Conservation (phyloP, 2,329 filamentous ascomycete species). For the Myriosclerotinia scirpicola region DNA sequence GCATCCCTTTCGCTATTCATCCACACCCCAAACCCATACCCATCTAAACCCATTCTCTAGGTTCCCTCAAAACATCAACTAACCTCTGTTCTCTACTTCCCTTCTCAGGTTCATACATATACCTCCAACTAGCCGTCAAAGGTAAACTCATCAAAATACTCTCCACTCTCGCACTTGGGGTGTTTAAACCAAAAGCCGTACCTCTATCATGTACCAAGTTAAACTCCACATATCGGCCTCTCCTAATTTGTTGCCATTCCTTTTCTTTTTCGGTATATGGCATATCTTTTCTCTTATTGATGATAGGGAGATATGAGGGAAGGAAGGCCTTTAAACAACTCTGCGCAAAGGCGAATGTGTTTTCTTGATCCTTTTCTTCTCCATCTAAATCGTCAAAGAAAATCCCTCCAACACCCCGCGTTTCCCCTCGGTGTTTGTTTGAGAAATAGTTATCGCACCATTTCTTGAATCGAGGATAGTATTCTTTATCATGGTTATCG, state of each 20-base stretch:
- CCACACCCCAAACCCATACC: not conserved
- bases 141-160: constrained; percentile 98
- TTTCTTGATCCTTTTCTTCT: constrained; percentile 80
- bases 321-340: constrained; percentile 85
- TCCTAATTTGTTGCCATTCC: constrained; percentile 91
- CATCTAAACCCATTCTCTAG: constrained; percentile 64
- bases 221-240: constrained; percentile 97
- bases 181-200: constrained; percentile 90
- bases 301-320: constrained; percentile 86
- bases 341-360: constrained; percentile 84
- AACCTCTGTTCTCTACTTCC: constrained; percentile 76
- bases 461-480: constrained; percentile 93
- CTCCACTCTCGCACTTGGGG: constrained; percentile 86
- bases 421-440: constrained; percentile 86
- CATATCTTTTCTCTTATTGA: constrained; percentile 88
- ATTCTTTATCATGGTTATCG: constrained; percentile 87
- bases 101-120: constrained; percentile 85
- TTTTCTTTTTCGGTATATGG: constrained; percentile 83
- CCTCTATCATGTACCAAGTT: constrained; percentile 96
- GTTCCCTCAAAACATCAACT: constrained; percentile 66
- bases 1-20: not conserved
- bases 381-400: constrained; percentile 98
- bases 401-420: constrained; percentile 88
- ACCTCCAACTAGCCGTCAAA: constrained; percentile 88
- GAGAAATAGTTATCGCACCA: constrained; percentile 99